These are phyloP conservation scores for Metschnikowia sp. DNA, from an alignment of 805 yeast species.

Conservation along the genomic window DNA sequence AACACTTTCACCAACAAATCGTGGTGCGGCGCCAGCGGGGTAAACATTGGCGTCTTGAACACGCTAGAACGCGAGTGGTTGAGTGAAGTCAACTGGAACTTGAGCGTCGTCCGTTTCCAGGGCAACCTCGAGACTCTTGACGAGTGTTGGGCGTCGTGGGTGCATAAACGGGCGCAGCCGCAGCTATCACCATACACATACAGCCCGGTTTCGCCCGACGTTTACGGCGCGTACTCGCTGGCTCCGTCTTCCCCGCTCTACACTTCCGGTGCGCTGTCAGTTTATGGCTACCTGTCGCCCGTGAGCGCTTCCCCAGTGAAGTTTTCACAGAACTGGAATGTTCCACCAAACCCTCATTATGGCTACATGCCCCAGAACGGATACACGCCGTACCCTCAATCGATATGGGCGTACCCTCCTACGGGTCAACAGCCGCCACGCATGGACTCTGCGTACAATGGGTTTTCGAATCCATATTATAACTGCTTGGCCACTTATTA, in stretches of 20 bases:
- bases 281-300: conserved; percentile 25
- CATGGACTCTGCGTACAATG: conserved; percentile 14
- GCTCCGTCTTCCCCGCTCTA: conserved; percentile 23
- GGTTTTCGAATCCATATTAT: conserved; percentile 38
- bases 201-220: conserved; percentile 2
- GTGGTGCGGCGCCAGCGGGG: conserved; percentile 95
- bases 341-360: background rate
- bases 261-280: conserved; percentile 12
- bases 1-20: conserved; percentile 93
- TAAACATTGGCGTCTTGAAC: conserved; percentile 59
- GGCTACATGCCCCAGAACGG: conserved; percentile 2
- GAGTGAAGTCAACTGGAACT: conserved; percentile 54
- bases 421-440: conserved; percentile 17
- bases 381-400: conserved; percentile 5
- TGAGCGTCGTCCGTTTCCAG: conserved; percentile 41
- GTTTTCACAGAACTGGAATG: conserved; percentile 20
- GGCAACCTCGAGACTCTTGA: conserved; percentile 38
- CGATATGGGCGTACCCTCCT: conserved; percentile 25
- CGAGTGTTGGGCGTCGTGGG: conserved; percentile 46
- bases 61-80: conserved; percentile 71
- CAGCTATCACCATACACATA: background rate
- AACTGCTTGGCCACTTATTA: conserved; percentile 21
- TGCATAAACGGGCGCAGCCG: conserved; percentile 24
- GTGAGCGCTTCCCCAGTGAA: conserved; percentile 25
- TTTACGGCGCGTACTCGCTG: conserved; percentile 7